These are phyloP conservation scores for Chloris gayana DNA, from an alignment of 176 grass and related monocot genomes.

Conservation along the genomic window DNA sequence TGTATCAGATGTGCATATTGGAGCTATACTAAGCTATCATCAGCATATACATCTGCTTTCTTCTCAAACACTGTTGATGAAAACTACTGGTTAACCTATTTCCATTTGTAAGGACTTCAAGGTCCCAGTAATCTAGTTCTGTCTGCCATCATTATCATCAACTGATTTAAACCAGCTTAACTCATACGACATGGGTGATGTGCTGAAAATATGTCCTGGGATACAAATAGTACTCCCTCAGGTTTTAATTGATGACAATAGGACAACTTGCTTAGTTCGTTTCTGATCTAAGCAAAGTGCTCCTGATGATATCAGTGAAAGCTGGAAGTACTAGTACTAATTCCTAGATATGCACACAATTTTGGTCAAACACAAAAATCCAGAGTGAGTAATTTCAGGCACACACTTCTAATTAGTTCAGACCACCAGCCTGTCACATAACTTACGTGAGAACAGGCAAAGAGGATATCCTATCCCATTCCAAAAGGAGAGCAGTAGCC, in stretches of 20 bases:
- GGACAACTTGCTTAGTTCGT: background rate
- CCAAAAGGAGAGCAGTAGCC: constrained; percentile 31
- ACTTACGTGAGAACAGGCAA: background rate
- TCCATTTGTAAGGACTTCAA: background rate
- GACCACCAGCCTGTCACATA: constrained; percentile 2
- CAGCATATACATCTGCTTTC: constrained; percentile 14
- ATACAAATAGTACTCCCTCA: background rate
- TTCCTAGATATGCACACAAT: background rate
- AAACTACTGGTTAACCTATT: constrained; percentile 2
- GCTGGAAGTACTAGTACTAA: background rate
- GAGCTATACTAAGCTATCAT: background rate
- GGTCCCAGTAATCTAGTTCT: constrained; percentile 7
- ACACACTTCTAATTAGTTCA: constrained; percentile 8
- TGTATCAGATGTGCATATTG: too few species aligned
- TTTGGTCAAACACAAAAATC: background rate
- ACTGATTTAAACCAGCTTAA: background rate
- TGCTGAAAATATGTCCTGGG: background rate
- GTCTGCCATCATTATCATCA: constrained; percentile 21
- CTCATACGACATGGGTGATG: background rate
- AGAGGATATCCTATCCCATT: constrained; percentile 36
- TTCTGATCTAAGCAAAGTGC: background rate
- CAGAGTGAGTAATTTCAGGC: background rate
- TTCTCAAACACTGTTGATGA: constrained; percentile 11
- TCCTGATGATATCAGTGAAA: background rate
- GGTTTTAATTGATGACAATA: background rate